Base-by-base conservation (phyloP, 225 moss, liverwort and hornwort species). In the Bryum argenteum region DNA sequence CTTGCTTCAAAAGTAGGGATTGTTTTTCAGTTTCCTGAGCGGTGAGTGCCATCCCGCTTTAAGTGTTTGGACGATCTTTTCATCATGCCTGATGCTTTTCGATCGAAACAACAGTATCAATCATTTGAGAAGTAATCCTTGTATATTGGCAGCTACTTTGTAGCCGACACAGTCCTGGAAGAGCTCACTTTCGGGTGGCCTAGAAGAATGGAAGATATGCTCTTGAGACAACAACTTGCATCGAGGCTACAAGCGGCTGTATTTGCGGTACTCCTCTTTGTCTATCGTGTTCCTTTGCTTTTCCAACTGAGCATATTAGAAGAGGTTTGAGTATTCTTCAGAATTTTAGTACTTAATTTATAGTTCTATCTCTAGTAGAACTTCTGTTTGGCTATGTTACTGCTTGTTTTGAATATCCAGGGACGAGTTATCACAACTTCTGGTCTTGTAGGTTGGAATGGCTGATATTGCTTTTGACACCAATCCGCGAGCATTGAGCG, bases 11-110 rank as follows among this genome's bases (percentile, higher is more conserved):
- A 88, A 75, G 98, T 83, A 17, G 98, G 98, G 39, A 93, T 98
- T 58, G 98, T 98, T 66, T 98, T 98, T 42, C 98, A 98, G 78
- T 98, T 98, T 79, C 98, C 98, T 60, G 98, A 98, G 78, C 90
- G 93, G 91, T 91, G 77, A 68, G 50, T 60, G 52, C 23, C 61
- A 43, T 67, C 54, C 24, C 41, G 47, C 65, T 16, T 40, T 8
- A 70, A 58, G 47, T 60, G 33, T 75, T 39, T 66, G 44, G 13
- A 62, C 19, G 47, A 56, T 33, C 38, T 10, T 77, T 5, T 13
- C 3, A 61, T n/a, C 56, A 10, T 69, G 15, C n/a, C n/a, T n/a
- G n/a, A n/a, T n/a, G n/a, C n/a, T 14, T 17, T 8, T 45, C 11
- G 66, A 63, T 58, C 52, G 16, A 45, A 75, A 9, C 52, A 22